These are phyloP conservation scores for Boletellus sp. DNA, from an alignment of 768 basidiomycete genomes.

Conservation along the genomic window DNA sequence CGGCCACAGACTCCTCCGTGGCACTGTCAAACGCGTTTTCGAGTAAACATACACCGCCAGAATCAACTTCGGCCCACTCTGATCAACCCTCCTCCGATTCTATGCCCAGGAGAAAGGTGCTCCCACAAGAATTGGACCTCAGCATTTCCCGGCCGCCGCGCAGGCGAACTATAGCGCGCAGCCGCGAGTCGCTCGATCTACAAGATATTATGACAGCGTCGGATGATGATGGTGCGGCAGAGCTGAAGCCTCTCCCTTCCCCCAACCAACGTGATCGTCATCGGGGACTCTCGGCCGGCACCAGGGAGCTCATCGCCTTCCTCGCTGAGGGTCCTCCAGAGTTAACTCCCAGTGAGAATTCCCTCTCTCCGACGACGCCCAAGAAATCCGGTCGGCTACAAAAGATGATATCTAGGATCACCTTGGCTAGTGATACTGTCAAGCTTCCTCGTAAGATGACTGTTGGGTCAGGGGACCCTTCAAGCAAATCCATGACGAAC, in stretches of 20 bases:
- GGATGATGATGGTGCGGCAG: conserved; percentile 50
- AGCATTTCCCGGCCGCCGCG: conserved; percentile 17
- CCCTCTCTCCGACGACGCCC: conserved; percentile 35
- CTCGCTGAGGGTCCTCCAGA: conserved; percentile 56
- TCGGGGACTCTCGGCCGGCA: conserved; percentile 40
- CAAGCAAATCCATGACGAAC: conserved; percentile 37
- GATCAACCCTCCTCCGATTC: conserved; percentile 25
- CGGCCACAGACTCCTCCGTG: conserved; percentile 29
- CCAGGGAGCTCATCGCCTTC: conserved; percentile 54
- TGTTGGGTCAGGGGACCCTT: conserved; percentile 16
- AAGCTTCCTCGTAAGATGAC: conserved; percentile 34
- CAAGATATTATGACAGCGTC: conserved; percentile 73
- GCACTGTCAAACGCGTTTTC: conserved; percentile 5
- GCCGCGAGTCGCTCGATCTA: conserved; percentile 67
- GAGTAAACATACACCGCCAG: conserved; percentile 30
- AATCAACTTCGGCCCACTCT: conserved; percentile 28
- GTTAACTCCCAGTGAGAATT: conserved; percentile 36
- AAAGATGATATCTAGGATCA: conserved; percentile 80
- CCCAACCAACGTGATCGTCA: conserved; percentile 37
- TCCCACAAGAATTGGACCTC: conserved; percentile 30
- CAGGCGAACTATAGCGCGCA: conserved; percentile 49
- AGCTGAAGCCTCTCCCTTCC: conserved; percentile 32
- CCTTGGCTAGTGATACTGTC: conserved; percentile 38
- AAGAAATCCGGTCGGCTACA: conserved; percentile 63
- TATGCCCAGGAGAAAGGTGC: conserved; percentile 19